Conservation (phyloP, 129 eudicot genomes). For the Pulicaria dysenterica region DNA sequence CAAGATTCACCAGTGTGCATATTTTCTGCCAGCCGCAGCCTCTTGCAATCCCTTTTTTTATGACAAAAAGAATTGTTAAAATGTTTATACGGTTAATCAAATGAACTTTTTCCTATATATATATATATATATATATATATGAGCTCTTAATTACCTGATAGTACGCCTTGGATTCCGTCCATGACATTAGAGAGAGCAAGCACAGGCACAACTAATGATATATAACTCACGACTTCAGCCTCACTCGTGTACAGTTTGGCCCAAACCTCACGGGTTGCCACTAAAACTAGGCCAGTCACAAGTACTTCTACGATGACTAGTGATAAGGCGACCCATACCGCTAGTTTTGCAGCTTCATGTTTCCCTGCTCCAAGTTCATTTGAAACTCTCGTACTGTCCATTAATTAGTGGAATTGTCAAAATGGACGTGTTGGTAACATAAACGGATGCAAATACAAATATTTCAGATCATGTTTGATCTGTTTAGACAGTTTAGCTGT, state of each 20-base stretch:
- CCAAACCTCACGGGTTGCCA: slow-evolving; percentile 36
- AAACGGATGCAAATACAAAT: no score
- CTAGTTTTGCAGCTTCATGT: slow-evolving; percentile 46
- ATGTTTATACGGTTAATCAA: slow-evolving; percentile 4
- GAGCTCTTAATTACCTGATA: slow-evolving; percentile 43
- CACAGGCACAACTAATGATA: slow-evolving; percentile 43
- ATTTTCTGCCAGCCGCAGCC: slow-evolving; percentile 71
- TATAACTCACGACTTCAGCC: slow-evolving; percentile 46
- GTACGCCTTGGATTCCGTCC: slow-evolving; percentile 55
- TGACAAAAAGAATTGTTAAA: background rate
- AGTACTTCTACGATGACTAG: slow-evolving; percentile 43
- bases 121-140: background rate
- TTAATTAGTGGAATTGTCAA: no score
- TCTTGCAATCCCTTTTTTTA: slow-evolving; percentile 45
- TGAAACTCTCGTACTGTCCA: slow-evolving; percentile 52
- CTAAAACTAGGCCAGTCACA: slow-evolving; percentile 27
- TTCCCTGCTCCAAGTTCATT: slow-evolving; percentile 62
- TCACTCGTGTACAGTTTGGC: slow-evolving; percentile 48
- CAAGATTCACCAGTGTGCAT: slow-evolving; percentile 51
- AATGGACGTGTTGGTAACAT: no score
- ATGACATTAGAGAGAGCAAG: slow-evolving; percentile 49
- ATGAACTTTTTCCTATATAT: no score
- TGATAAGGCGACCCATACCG: slow-evolving; percentile 38
- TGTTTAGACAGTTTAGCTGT: no score
- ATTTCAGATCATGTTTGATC: no score